These are phyloP conservation scores for Platanthera guangdongensis DNA, from an alignment of 106 monocot genomes.

Conservation along the genomic window DNA sequence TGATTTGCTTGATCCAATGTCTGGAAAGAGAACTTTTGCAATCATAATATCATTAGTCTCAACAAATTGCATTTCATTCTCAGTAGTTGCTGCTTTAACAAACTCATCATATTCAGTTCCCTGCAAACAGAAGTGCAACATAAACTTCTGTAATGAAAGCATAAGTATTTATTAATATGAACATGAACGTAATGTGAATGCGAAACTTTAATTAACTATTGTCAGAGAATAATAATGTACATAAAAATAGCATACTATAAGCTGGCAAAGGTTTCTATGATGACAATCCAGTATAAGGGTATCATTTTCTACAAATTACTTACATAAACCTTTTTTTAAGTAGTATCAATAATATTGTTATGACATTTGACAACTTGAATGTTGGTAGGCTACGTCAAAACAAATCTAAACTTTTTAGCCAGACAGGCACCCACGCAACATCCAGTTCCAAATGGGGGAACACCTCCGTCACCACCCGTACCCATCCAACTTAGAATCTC, in stretches of 20 bases:
- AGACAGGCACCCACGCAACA: background rate
- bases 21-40: conserved; percentile 72
- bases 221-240: background rate
- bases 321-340: background rate
- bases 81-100: conserved; percentile 65
- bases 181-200: background rate
- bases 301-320: background rate
- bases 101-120: conserved; percentile 69
- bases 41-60: conserved; percentile 50
- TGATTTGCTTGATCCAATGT: conserved; percentile 25
- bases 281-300: background rate
- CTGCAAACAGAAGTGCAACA: conserved; percentile 23
- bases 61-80: conserved; percentile 88
- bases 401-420: background rate
- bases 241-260: background rate
- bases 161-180: background rate
- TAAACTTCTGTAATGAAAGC: background rate
- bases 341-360: background rate
- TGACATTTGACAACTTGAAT: background rate
- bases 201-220: background rate
- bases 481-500: too few species aligned
- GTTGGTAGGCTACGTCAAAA: background rate
- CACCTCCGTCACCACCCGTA: too few species aligned
- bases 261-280: background rate
- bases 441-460: too few species aligned